These are phyloP conservation scores for Nicotiana noctiflora DNA, from an alignment of 257 asterid genomes.

Conservation along the genomic window DNA sequence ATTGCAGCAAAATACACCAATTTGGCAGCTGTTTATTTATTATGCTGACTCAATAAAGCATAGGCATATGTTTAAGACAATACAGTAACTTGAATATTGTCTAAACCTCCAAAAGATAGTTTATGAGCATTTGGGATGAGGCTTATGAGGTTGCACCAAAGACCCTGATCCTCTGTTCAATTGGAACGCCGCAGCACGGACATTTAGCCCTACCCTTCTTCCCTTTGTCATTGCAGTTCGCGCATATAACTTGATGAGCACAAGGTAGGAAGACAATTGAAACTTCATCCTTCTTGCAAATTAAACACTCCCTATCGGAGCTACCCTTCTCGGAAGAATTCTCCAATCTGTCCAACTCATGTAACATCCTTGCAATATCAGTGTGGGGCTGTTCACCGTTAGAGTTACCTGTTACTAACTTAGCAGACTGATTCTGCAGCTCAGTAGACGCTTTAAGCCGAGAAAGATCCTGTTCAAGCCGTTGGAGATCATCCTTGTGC, in stretches of 20 bases:
- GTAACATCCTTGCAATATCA: slow-evolving; percentile 50
- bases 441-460: slow-evolving; percentile 59
- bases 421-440: slow-evolving; percentile 34
- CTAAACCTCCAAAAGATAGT: neutral
- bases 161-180: slow-evolving; percentile 76
- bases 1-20: neutral
- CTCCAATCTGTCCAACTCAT: slow-evolving; percentile 45
- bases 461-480: slow-evolving; percentile 74
- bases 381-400: slow-evolving; percentile 32
- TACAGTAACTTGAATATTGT: neutral
- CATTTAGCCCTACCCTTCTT: slow-evolving; percentile 67
- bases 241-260: slow-evolving; percentile 78
- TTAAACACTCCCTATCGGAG: slow-evolving; percentile 59
- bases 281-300: slow-evolving; percentile 83
- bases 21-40: neutral
- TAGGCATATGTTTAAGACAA: neutral
- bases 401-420: slow-evolving; percentile 34
- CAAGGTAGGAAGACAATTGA: slow-evolving; percentile 93
- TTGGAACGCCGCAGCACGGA: slow-evolving; percentile 64
- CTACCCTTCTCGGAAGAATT: slow-evolving; percentile 37
- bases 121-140: neutral
- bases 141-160: slow-evolving; percentile 66
- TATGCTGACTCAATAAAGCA: neutral
- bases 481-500: slow-evolving; percentile 80
- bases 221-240: slow-evolving; percentile 62